phyloP scores from a whole-genome alignment of 164 flowering plant genomes.

The Stephania cephalantha region DNA sequence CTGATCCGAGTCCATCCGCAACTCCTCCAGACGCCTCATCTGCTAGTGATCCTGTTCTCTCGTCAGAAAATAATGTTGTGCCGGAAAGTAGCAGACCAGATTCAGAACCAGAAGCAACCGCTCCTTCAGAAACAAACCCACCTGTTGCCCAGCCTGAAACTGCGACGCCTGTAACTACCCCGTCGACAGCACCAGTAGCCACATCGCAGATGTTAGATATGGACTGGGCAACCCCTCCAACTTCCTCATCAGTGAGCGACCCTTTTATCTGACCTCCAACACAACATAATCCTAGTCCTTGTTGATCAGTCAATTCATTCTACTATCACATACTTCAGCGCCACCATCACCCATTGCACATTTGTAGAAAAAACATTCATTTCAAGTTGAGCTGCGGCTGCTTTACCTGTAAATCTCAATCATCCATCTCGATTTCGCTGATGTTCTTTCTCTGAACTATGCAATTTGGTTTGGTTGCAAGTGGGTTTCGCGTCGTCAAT shows the following conservation, averaged over 20 bases:
- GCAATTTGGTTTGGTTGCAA: neutral
- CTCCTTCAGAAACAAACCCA: constrained; percentile 3
- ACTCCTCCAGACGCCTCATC: constrained; percentile 15
- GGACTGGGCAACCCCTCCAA: constrained; percentile 14
- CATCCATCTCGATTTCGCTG: neutral
- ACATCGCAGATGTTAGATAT: constrained; percentile 11
- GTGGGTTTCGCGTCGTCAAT: neutral
- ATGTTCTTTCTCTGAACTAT: neutral
- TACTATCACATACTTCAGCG: neutral
- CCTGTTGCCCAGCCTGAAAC: constrained; percentile 6
- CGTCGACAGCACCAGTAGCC: constrained; percentile 7
- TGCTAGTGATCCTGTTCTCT: constrained; percentile 4
- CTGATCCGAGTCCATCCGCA: constrained; percentile 10
- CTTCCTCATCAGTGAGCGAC: constrained; percentile 13
- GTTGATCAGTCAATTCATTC: neutral
- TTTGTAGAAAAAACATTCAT: neutral
- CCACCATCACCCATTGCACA: neutral
- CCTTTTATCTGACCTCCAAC: constrained; percentile 9
- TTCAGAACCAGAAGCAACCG: constrained; percentile 5
- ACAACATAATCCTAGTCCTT: neutral
- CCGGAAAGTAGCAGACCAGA: constrained; percentile 9
- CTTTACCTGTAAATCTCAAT: neutral
- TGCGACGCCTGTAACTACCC: constrained; percentile 3
- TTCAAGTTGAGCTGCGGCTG: neutral
- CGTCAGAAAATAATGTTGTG: constrained; percentile 6